Percentiles rank a stretch among this genome's conserved stretches.
Conservation (phyloP, 495 filamentous ascomycete species). For the Aspergillus nidulans region DNA sequence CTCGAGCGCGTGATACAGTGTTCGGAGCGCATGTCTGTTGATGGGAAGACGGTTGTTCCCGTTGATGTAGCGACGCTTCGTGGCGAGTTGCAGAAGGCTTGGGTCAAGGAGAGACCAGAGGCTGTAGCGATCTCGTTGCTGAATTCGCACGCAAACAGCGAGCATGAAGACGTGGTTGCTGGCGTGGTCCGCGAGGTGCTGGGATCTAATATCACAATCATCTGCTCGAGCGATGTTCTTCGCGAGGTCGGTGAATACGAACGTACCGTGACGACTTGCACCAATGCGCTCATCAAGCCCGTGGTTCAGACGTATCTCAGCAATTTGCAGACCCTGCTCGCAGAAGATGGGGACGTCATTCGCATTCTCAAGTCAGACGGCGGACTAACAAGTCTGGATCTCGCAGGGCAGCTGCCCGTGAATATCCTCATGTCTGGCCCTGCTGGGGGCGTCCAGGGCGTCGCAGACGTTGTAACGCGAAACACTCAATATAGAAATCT, state of each 20-base stretch:
- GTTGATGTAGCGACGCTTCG: conserved; percentile 38
- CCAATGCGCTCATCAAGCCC: conserved; percentile 48
- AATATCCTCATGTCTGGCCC: conserved; percentile 48
- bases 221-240: conserved; percentile 43
- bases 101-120: conserved; percentile 32
- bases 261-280: conserved; percentile 47
- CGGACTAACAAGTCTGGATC: conserved; percentile 39
- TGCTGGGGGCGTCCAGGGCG: conserved; percentile 44
- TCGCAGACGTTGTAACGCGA: conserved; percentile 42
- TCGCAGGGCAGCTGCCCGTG: conserved; percentile 43
- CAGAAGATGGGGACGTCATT: conserved; percentile 35
- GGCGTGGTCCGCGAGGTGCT: conserved; percentile 34
- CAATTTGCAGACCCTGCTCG: conserved; percentile 33
- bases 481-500: conserved; percentile 45
- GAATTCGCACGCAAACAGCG: conserved; percentile 43
- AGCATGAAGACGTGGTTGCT: conserved; percentile 36
- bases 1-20: conserved; percentile 46
- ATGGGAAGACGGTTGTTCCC: conserved; percentile 34
- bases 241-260: conserved; percentile 50
- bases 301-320: conserved; percentile 42
- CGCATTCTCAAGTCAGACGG: conserved; percentile 49
- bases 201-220: conserved; percentile 33
- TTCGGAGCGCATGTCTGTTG: conserved; percentile 40
- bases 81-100: conserved; percentile 18
- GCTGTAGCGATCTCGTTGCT: conserved; percentile 45